Base-by-base conservation (phyloP, 75 land plant species). In the Cupressus sempervirens region DNA sequence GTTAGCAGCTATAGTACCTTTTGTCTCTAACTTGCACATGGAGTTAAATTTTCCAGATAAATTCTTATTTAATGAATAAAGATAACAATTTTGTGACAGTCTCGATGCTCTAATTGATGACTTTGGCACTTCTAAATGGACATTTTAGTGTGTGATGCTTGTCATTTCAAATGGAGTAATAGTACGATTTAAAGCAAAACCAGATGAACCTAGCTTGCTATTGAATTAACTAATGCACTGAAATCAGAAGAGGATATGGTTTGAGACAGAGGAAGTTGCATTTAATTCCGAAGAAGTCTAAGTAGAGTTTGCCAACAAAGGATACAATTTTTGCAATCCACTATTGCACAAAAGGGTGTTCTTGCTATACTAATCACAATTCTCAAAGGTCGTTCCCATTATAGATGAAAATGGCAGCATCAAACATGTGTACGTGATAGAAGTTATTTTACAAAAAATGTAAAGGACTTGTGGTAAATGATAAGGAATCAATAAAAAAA, bases 1-100 rank as follows among this genome's bases (percentile, higher is more conserved):
- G 34, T 84, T 89, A 18, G 86, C 90, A 73, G 90, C 90, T 18
- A 84, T 88, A 46, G n/a, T 88, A 7, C 90, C 90, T 15, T 89
- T 87, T 53, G 52, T 88, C 79, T 87, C 89, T 13, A 58, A 74
- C 32, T 86, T 67, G 48, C 54, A 16, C 35, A 53, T 54, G 62
- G 65, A 82, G 4, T 52, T 54, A 35, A 72, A 72, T 23, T 11
- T n/a, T 29, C 12, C 50, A 45, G 13, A 43, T 14, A 43, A 79
- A 45, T 26, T 48, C 52, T 45, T 18, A 38, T 79, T 30, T 11
- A 50, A 79, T 26, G 81, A 14, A 7, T 45, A n/a, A n/a, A 45
- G 14, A 45, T 79, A 79, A 79, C 5, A 43, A n/a, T 79, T 45
- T 79, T 79, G 29, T 79, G 74, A 70, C 15, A 72, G 52, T 79